Evolutionary conservation across 2,329 filamentous ascomycete species (phyloP), one percentile per base, ranked within the genome.

Genomic region (Aspergillus fructus): DNA sequence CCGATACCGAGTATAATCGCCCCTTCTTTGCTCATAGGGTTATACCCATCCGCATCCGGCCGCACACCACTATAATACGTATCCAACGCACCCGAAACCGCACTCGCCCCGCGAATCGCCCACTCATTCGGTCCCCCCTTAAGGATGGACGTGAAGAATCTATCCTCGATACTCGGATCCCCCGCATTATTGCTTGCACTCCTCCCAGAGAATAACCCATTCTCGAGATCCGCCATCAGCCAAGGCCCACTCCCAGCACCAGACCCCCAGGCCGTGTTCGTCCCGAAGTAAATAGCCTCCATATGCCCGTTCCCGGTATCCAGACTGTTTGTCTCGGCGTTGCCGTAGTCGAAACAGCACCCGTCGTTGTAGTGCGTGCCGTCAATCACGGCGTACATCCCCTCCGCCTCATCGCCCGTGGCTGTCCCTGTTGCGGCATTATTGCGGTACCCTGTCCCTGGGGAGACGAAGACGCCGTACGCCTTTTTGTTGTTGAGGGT

Each of bases 201-300:
- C 1, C 52, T 9, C 13, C 85, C 85, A 0, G 85, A 85, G 74
- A 88, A 89, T 2, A 89, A 73, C 3, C 84, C 83, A 60, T 89
- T 87, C 68, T 89, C 86, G 0, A 89, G 79, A 70, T 89, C 86
- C 0, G 85, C 86, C 85, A 89, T 88, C 63, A 89, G 68, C 86
- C 86, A 89, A 0, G 86, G 86, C 0, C 86, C 85, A 43, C 63
- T 78, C 45, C 85, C 85, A 4, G 81, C 55, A 8, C 86, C 86
- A 7, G 69, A 71, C 17, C 85, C 85, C 82, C 83, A 87, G 62
- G 58, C 58, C 0, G 76, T 84, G 68, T 66, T 80, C 67, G 76
- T 73, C 1, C 86, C 86, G 64, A 79, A 88, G 78, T 88, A 89
- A 57, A 89, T 83, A 54, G 86, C 83, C 67, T 89, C 86, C 86